These are phyloP conservation scores for Cyberlindnera galapagoensis DNA, from an alignment of 805 yeast species.

Conservation along the genomic window DNA sequence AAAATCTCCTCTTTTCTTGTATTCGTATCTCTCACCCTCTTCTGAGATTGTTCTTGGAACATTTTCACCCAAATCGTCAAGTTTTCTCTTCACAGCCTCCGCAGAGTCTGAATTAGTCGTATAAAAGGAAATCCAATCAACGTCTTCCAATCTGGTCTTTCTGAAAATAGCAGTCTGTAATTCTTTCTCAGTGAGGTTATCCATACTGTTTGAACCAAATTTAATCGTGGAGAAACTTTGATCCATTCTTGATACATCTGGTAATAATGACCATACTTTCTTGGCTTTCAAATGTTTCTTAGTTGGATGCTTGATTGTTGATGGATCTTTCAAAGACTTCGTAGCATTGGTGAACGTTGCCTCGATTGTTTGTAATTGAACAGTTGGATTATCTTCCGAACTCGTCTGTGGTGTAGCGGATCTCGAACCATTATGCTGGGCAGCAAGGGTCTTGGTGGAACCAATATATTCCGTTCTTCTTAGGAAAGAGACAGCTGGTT, in stretches of 20 bases:
- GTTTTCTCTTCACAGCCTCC: slow-evolving; percentile 30
- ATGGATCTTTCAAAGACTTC: slow-evolving; percentile 35
- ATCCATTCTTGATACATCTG: slow-evolving; percentile 90
- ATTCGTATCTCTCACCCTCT: slow-evolving; percentile 38
- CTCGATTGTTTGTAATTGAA: slow-evolving; percentile 67
- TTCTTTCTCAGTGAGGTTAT: slow-evolving; percentile 5
- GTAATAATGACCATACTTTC: slow-evolving; percentile 72
- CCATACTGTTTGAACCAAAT: slow-evolving; percentile 32
- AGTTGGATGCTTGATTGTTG: slow-evolving; percentile 65
- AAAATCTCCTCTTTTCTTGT: slow-evolving; percentile 67
- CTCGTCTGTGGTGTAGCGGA: slow-evolving; percentile 10
- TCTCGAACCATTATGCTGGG: slow-evolving; percentile 9
- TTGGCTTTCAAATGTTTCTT: slow-evolving; percentile 70
- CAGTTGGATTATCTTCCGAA: slow-evolving; percentile 44
- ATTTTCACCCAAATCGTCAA: slow-evolving; percentile 47
- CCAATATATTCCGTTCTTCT: slow-evolving; percentile 88
- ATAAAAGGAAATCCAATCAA: slow-evolving; percentile 74
- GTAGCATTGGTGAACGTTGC: slow-evolving; percentile 63
- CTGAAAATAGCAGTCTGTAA: slow-evolving; percentile 57
- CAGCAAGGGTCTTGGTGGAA: slow-evolving; percentile 3
- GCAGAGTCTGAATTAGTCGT: slow-evolving; percentile 41
- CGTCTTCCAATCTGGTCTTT: slow-evolving; percentile 61
- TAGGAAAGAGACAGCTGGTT: slow-evolving; percentile 60
- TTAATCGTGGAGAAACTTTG: slow-evolving; percentile 61
- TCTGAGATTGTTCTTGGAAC: slow-evolving; percentile 30